These are phyloP conservation scores for Vitis amurensis DNA, from an alignment of 164 flowering plant species.

Conservation along the genomic window DNA sequence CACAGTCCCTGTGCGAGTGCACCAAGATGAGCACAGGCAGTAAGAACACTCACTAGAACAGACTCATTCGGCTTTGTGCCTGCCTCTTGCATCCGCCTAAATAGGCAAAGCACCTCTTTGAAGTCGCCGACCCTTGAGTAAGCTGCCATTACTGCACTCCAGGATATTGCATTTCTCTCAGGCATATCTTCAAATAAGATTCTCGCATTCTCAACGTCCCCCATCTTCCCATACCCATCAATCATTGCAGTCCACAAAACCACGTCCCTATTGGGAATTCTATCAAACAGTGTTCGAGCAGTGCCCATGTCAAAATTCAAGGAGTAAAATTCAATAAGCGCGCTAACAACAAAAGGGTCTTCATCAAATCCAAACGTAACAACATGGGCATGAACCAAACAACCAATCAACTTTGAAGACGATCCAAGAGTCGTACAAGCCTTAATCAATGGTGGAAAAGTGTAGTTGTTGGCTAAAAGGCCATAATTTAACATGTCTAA, in stretches of 20 bases:
- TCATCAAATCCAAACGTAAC: conserved; percentile 38
- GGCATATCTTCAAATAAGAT: conserved; percentile 61
- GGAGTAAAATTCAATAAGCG: conserved; percentile 55
- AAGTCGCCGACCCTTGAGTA: conserved; percentile 46
- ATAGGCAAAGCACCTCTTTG: conserved; percentile 53
- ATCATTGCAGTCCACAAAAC: conserved; percentile 68
- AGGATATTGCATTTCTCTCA: conserved; percentile 51
- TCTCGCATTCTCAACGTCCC: conserved; percentile 46
- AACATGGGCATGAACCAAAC: conserved; percentile 60
- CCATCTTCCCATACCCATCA: conserved; percentile 68
- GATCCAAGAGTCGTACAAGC: conserved; percentile 37
- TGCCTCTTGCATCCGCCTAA: conserved; percentile 44
- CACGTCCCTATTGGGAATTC: conserved; percentile 47
- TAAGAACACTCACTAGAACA: conserved; percentile 48
- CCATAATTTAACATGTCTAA: conserved; percentile 49
- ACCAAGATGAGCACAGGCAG: conserved; percentile 71
- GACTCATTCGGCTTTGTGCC: conserved; percentile 59
- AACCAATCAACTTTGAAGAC: conserved; percentile 27
- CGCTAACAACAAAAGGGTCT: conserved; percentile 55
- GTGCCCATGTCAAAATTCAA: conserved; percentile 31
- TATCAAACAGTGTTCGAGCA: conserved; percentile 55
- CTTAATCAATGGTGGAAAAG: conserved; percentile 63
- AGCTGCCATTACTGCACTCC: conserved; percentile 72
- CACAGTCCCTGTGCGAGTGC: conserved; percentile 64
- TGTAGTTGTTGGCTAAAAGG: conserved; percentile 47